A percentile compares a stretch with the other conserved stretches of the same genome.
phyloP scores from a whole-genome alignment of 2,329 filamentous ascomycete genomes.

The Colletotrichum tropicale region DNA sequence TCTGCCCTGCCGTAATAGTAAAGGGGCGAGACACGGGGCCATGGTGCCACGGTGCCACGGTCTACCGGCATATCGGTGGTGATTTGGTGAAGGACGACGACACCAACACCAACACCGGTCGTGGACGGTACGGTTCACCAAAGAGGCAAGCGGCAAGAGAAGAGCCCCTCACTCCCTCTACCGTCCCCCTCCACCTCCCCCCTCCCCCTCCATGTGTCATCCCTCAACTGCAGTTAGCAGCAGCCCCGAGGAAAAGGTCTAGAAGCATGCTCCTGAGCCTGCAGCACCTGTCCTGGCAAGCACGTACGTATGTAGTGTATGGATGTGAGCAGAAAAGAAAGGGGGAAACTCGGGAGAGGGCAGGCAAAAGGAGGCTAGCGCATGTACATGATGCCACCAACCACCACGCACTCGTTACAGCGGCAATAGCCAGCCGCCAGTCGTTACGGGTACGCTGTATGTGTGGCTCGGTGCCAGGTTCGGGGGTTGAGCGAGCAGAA shows the following conservation, averaged over 20 bases:
- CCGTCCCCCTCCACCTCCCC: neutral
- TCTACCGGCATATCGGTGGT: neutral
- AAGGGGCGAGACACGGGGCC: neutral
- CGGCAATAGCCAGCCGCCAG: neutral
- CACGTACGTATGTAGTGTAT: neutral
- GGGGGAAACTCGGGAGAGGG: neutral
- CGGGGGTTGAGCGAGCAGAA: slow-evolving; percentile 5
- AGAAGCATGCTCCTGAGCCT: slow-evolving; percentile 10
- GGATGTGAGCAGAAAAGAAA: neutral
- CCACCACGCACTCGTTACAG: neutral
- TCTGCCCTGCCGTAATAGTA: neutral
- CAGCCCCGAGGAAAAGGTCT: slow-evolving; percentile 1
- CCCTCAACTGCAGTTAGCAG: neutral
- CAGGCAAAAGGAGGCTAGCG: neutral
- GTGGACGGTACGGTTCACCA: neutral
- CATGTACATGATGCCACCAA: neutral
- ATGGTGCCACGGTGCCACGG: neutral
- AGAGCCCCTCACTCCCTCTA: neutral
- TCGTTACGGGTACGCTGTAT: neutral
- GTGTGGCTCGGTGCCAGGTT: neutral
- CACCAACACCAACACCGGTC: neutral
- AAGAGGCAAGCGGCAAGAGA: neutral
- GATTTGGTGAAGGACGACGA: too few relatives aligned
- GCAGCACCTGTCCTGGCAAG: neutral
- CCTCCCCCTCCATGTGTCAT: neutral